Evolutionary conservation across 2,329 filamentous ascomycete species (phyloP), one percentile per base, ranked within the genome.

Genomic region (Fusarium sp.): DNA sequence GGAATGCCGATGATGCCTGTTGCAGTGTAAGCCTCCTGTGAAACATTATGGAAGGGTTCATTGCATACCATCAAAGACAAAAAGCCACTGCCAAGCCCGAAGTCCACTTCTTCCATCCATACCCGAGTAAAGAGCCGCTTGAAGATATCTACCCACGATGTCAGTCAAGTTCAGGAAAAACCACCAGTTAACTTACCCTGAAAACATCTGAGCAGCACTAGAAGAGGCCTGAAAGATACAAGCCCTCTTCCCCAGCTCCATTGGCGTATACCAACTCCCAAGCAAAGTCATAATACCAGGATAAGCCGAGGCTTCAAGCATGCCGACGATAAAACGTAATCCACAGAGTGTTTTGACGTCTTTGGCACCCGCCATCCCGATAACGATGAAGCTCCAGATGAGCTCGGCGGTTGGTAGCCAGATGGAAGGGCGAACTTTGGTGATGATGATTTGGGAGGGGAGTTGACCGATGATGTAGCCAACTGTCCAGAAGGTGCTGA

Each of bases 381-480:
- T 82, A 9, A 83, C 80, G 57, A 78, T 66, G 35, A 79, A 58
- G 17, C 72, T 71, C 77, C 75, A 79, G 33, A 73, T 56, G 2
- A 79, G 66, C 38, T 84, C 83, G 12, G 81, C 80, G 1, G 78
- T 76, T 0, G 84, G 83, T 2, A 85, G 79, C 80, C 81, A 84
- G 30, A 84, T 77, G 2, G 81, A 82, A 3, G 82, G 82, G 0
- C 81, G 80, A 20, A 84, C 75, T 56, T 80, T 80, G 11, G 80
- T 84, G 73, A 82, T 79, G 72, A 84, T 80, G 43, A 84, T 74
- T 58, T 82, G 83, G 10, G 80, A 81, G 1, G 82, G 81, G 33
- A 81, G 76, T 63, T 84, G 80, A 4, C 82, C 81, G 80, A 91
- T 81, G 1, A 90, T 86, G 71, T 91, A 91, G 30, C 90, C 90